Evolutionary conservation across 768 basidiomycete species (phyloP), one percentile per base, ranked within the genome.

Genomic region (Collybiopsis confluens): DNA sequence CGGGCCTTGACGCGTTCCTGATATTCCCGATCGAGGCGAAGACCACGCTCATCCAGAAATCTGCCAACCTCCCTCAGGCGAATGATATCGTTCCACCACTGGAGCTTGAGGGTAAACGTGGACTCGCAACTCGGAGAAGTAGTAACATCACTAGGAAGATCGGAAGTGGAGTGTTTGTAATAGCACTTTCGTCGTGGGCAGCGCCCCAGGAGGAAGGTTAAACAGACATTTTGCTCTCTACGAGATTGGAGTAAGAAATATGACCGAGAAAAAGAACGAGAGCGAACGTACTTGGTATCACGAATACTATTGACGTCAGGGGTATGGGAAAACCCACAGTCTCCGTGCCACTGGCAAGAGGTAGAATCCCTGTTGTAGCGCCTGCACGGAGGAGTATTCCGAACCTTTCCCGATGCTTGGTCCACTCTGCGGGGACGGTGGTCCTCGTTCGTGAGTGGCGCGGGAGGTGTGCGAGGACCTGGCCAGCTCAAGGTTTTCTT

Each of bases 151-250:
- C 20, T 13, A 33, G 46, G 18, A 1, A 47, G 46, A 23, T 20
- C 33, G 4, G n/a, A 28, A 20, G 30, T 47, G 10, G 46, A 47
- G 35, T 47, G 46, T 30, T 18, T n/a, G 46, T 47, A 36, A 20
- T 4, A 28, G 21, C 46, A 47, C 5, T 18, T 20, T 5, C 21
- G 20, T 26, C 46, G 46, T 21, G 15, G 1, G 21, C 46, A 47
- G n/a, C 20, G 20, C 30, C 30, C 46, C 18, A 47, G n/a, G 16
- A 35, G 28, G 13, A 36, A 47, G n/a, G 33, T 13, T 16, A 47
- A 36, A 21, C 46, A 47, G n/a, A 47, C 46, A 28, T 47, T 47
- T 33, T 30, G 46, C 4, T 21, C 46, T 1, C 46, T 47, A 45
- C 1, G 1, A 11, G 44, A 11, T 27, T 3, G 3, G 44, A 8